Conservation (phyloP, 192 early-diverging fungal species). For the Coemansia sp. region DNA sequence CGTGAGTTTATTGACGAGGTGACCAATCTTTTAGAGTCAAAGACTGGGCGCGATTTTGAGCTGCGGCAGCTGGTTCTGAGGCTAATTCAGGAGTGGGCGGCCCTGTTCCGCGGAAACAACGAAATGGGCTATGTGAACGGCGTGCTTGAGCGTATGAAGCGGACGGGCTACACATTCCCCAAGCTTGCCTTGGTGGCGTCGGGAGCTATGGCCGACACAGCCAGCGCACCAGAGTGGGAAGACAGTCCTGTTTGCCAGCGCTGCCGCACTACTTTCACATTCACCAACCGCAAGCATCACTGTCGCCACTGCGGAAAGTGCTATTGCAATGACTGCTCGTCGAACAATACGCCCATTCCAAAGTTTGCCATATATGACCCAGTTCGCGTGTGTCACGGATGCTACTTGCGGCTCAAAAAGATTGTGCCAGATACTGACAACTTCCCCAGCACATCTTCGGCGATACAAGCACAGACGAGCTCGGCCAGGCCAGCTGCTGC, state of each 20-base stretch:
- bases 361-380: slow-evolving; percentile 84
- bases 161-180: slow-evolving; percentile 71
- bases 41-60: slow-evolving; percentile 66
- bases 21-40: slow-evolving; percentile 56
- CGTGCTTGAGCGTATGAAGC: slow-evolving; percentile 78
- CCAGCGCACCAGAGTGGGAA: slow-evolving; percentile 94
- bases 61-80: slow-evolving; percentile 74
- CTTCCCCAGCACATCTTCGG: neutral
- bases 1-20: slow-evolving; percentile 91
- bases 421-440: slow-evolving; percentile 39
- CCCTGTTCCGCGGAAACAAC: slow-evolving; percentile 74
- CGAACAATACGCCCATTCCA: slow-evolving; percentile 81
- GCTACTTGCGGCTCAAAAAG: slow-evolving; percentile 75
- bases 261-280: slow-evolving; percentile 89
- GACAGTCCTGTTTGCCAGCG: slow-evolving; percentile 93
- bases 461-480: neutral
- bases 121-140: slow-evolving; percentile 79
- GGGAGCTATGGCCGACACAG: slow-evolving; percentile 79
- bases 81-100: slow-evolving; percentile 89
- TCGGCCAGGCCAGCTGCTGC: slow-evolving; percentile 5
- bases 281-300: slow-evolving; percentile 97
- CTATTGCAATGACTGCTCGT: slow-evolving; percentile 92
- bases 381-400: slow-evolving; percentile 96
- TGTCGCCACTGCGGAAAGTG: slow-evolving; percentile 96
- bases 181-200: slow-evolving; percentile 61